Conservation (phyloP, 169 alveolate species). For the Perkinsus marinus region DNA sequence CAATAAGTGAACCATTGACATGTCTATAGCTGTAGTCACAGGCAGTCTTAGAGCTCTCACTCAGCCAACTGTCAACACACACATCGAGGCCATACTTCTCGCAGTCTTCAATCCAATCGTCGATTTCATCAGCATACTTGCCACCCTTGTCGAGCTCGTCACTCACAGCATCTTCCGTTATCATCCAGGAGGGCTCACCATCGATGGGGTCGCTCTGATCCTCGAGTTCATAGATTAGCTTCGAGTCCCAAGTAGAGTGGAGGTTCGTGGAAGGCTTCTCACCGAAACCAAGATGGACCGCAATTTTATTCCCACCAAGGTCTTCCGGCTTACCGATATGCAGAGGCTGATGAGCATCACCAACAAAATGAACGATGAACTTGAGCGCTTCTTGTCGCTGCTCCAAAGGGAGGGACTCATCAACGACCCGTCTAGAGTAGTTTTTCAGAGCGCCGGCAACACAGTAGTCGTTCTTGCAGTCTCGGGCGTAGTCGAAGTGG, state of each 20-base stretch:
- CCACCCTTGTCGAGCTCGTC: neutral
- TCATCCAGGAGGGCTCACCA: neutral
- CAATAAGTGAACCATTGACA: neutral
- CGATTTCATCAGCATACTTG: neutral
- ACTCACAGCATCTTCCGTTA: neutral
- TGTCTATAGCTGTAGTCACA: neutral
- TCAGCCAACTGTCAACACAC: neutral
- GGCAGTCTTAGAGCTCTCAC: neutral
- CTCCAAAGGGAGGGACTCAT: neutral
- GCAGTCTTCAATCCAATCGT: neutral
- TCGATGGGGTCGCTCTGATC: neutral
- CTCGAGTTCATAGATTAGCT: neutral
- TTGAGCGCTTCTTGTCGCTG: neutral
- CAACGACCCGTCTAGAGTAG: neutral
- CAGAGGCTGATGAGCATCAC: neutral
- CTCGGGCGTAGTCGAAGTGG: neutral
- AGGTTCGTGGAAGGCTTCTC: neutral
- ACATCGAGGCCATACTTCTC: neutral
- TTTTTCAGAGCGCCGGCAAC: neutral
- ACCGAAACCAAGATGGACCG: neutral
- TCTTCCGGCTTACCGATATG: neutral
- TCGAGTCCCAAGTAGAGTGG: neutral
- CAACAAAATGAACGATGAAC: neutral
- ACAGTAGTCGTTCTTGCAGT: neutral
- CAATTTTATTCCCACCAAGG: neutral